These are phyloP conservation scores for Triangularia verruculosa DNA, from an alignment of 2,329 filamentous ascomycete species.

Conservation along the genomic window DNA sequence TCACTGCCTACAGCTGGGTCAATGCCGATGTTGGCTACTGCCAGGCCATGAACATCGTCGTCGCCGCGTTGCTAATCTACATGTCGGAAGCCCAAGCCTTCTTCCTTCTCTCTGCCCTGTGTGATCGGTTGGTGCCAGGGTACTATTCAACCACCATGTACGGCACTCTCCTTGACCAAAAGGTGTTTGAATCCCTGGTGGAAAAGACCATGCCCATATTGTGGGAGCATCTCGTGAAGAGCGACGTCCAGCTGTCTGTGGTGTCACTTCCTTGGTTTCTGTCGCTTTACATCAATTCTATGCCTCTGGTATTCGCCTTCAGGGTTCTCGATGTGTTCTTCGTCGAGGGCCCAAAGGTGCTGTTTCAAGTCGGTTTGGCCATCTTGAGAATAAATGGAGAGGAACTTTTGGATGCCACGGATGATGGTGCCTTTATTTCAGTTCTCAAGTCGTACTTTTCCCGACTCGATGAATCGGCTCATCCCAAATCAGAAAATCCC, in stretches of 20 bases:
- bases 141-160: constrained; percentile 99
- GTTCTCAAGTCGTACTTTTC: constrained; percentile 94
- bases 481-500: constrained; percentile 91
- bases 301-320: constrained; percentile 97
- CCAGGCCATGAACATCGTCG: constrained; percentile 99
- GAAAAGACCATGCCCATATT: constrained; percentile 98
- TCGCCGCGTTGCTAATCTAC: constrained; percentile 96
- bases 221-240: constrained; percentile 97
- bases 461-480: constrained; percentile 88
- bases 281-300: constrained; percentile 97
- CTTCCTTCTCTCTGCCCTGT: constrained; percentile 85
- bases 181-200: constrained; percentile 96
- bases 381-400: constrained; percentile 97
- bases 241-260: constrained; percentile 93
- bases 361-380: constrained; percentile 96
- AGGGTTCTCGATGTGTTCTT: constrained; percentile 97
- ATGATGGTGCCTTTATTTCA: constrained; percentile 95
- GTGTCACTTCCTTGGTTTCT: constrained; percentile 98
- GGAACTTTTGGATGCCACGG: constrained; percentile 85
- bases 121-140: constrained; percentile 87
- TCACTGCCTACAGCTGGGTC: constrained; percentile 97
- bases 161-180: constrained; percentile 91
- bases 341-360: constrained; percentile 91
- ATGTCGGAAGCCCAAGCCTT: constrained; percentile 97
- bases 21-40: constrained; percentile 96